These are phyloP conservation scores for Fusarium drepaniforme DNA, from an alignment of 2,329 filamentous ascomycete genomes.

Conservation along the genomic window DNA sequence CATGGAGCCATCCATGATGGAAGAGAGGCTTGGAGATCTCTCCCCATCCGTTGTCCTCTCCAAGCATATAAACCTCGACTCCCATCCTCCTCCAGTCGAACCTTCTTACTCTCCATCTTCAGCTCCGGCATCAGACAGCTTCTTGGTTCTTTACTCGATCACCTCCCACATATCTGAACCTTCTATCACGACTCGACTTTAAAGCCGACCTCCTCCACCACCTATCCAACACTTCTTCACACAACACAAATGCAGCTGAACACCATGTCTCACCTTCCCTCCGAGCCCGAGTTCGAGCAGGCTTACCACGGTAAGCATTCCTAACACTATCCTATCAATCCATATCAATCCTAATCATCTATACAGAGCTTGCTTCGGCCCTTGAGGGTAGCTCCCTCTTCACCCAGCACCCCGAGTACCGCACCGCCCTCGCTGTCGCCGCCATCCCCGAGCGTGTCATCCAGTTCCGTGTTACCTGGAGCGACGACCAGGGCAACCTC, in stretches of 20 bases:
- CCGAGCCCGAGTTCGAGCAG: slow-evolving; percentile 98
- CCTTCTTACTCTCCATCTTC: background rate
- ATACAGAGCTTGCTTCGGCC: slow-evolving; percentile 88
- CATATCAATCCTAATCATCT: slow-evolving; percentile 12
- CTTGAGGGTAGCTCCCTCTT: slow-evolving; percentile 96
- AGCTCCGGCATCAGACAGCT: slow-evolving; percentile 5
- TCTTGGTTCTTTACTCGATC: slow-evolving; percentile 14
- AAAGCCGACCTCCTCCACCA: slow-evolving; percentile 13
- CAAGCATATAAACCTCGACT: slow-evolving; percentile 37
- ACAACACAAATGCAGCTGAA: slow-evolving; percentile 39
- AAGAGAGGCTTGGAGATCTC: slow-evolving; percentile 17
- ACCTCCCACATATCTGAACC: slow-evolving; percentile 1
- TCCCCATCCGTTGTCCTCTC: slow-evolving; percentile 16
- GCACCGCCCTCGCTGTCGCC: slow-evolving; percentile 87
- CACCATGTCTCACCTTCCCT: slow-evolving; percentile 84
- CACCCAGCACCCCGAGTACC: slow-evolving; percentile 94
- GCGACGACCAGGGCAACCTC: slow-evolving; percentile 89
- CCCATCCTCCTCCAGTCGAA: slow-evolving; percentile 17
- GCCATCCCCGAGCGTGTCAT: slow-evolving; percentile 95
- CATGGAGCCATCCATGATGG: slow-evolving; percentile 20
- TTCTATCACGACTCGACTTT: slow-evolving; percentile 5
- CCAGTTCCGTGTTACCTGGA: slow-evolving; percentile 98
- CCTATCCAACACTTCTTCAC: slow-evolving; percentile 12
- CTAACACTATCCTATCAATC: background rate
- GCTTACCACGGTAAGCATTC: slow-evolving; percentile 85